Conservation (phyloP, 495 filamentous ascomycete species). For the Aspergillus affinis region DNA sequence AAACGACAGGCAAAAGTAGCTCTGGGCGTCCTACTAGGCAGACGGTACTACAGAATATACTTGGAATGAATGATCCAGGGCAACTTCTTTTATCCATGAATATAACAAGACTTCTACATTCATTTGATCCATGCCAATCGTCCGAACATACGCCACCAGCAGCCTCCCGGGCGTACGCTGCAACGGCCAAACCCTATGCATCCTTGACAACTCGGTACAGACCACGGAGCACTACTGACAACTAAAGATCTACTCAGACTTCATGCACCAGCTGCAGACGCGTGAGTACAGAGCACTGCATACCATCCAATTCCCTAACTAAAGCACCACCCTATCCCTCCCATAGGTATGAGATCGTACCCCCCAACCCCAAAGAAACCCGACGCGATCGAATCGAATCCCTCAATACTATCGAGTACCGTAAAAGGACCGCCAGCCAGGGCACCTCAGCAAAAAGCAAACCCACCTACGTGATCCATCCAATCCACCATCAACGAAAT, state of each 20-base stretch:
- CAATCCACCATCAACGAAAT: neutral
- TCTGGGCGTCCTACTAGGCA: neutral
- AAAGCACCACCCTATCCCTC: neutral
- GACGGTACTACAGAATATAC: neutral
- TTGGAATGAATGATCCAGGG: neutral
- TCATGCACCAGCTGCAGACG: too few relatives aligned
- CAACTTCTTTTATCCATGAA: neutral
- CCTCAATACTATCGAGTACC: too few relatives aligned
- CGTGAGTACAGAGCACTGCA: too few relatives aligned
- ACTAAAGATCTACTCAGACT: too few relatives aligned
- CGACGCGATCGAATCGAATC: too few relatives aligned
- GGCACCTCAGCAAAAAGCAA: neutral
- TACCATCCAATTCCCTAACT: too few relatives aligned
- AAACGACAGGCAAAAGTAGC: neutral
- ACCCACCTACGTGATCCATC: neutral
- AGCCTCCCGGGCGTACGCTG: too few relatives aligned
- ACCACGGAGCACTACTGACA: too few relatives aligned
- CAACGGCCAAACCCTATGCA: neutral
- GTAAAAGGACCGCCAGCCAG: neutral
- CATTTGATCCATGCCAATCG: neutral
- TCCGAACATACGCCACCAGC: neutral
- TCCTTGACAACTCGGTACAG: too few relatives aligned
- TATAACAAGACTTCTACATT: neutral
- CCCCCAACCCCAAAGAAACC: too few relatives aligned
- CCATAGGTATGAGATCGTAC: too few relatives aligned